Evolutionary conservation across 345 rosid genomes (phyloP).

Genomic region (Rhodamnia rubescens): DNA sequence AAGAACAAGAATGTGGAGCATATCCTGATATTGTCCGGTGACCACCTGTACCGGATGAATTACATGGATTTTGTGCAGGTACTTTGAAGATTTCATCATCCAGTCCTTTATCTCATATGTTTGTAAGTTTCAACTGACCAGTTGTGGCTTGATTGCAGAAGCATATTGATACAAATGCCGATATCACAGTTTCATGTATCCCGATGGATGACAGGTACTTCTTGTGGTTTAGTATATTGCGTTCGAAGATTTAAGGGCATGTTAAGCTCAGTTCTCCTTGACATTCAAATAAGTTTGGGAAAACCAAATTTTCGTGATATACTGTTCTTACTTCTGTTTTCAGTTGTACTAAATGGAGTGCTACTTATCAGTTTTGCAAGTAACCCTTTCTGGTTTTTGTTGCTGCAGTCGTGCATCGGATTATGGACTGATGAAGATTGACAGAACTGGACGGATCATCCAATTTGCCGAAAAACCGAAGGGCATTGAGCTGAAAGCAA

Average conservation of each 20-base stretch:
- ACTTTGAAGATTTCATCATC: not conserved
- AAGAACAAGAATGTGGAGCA: constrained; percentile 75
- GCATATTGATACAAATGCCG: constrained; percentile 70
- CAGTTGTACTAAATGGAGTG: not conserved
- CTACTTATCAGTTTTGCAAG: not conserved
- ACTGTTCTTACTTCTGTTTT: not conserved
- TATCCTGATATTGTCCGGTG: constrained; percentile 72
- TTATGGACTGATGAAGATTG: constrained; percentile 78
- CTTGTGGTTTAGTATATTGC: not conserved
- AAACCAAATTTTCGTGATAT: not conserved
- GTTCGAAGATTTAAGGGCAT: not conserved
- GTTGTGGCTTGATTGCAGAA: constrained; percentile 25
- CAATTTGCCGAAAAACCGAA: constrained; percentile 83
- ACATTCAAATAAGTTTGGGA: not conserved
- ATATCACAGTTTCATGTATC: constrained; percentile 79
- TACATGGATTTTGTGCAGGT: constrained; percentile 85
- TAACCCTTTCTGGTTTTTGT: not conserved
- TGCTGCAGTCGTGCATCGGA: constrained; percentile 76
- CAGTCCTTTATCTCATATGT: not conserved
- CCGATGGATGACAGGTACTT: constrained; percentile 64
- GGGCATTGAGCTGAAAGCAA: constrained; percentile 62
- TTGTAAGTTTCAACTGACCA: not conserved
- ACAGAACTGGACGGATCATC: constrained; percentile 48
- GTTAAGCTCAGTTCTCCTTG: not conserved
- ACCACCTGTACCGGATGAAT: constrained; percentile 88